Evolutionary conservation across 2,329 filamentous ascomycete species (phyloP), one percentile per base, ranked within the genome.

Genomic region (Fusarium burgessii): DNA sequence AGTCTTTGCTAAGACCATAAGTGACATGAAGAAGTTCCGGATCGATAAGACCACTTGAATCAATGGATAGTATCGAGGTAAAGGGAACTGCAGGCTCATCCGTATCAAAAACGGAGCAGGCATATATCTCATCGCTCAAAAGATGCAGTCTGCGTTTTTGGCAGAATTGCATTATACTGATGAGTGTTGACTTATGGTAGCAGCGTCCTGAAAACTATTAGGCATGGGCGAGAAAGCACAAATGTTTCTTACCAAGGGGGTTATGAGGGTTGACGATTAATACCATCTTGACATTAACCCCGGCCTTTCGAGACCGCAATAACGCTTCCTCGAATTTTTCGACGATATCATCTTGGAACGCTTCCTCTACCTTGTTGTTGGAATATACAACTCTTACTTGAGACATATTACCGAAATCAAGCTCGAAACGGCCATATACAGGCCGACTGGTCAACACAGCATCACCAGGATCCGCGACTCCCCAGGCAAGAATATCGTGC

Each of bases 121-220:
- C 88, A 71, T 89, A 90, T 41, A 90, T 85, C 73, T 90, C 88
- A 73, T 90, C 88, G 66, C 84, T 85, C 70, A 90, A 82, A 47
- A 89, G 78, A 64, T 90, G 87, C 7, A 90, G 77, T 6, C 77
- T 70, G 65, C 88, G 80, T 42, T 80, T 81, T 56, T 86, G 78
- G 68, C 87, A 89, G 57, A 89, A 82, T 5, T 74, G 71, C 80
- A 89, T 82, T 25, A 87, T 76, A 10, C 77, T 78, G 1, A 84
- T 63, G 6, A 88, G 72, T 0, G 81, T 82, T 9, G 80, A 75
- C n/a, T 77, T 77, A 2, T 83, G 77, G 64, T 87, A 87, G 72
- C 84, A 86, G 62, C 74, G 74, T 5, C 80, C 79, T 80, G 32
- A 10, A 58, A 74, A 75, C 32, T 73, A 25, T 74, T 55, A 66